Percentiles rank a stretch among this genome's conserved stretches.
Conservation (phyloP, 2,329 filamentous ascomycete genomes). For the Elsinoe perseae region DNA sequence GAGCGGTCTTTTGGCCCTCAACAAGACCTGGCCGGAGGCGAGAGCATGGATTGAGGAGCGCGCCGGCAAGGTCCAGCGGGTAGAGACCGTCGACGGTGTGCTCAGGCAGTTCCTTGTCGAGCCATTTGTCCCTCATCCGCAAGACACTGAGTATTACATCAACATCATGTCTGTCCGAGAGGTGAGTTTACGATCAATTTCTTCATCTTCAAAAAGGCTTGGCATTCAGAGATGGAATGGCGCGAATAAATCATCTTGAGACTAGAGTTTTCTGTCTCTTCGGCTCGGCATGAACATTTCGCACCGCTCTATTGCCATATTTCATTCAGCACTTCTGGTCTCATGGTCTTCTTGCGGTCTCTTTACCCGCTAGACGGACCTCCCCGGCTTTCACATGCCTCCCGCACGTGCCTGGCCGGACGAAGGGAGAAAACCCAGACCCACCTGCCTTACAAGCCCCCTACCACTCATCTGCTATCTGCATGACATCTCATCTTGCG, state of each 20-base stretch:
- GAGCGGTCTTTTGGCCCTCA: slow-evolving; percentile 90
- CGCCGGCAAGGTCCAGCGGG: slow-evolving; percentile 84
- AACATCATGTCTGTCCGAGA: slow-evolving; percentile 99
- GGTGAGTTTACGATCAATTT: slow-evolving; percentile 56
- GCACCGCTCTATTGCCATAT: slow-evolving; percentile 3
- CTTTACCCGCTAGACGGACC: background rate
- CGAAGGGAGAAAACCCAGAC: slow-evolving; percentile 19
- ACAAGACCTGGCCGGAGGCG: slow-evolving; percentile 94
- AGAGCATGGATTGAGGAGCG: slow-evolving; percentile 88
- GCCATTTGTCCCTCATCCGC: slow-evolving; percentile 93
- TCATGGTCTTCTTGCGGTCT: background rate
- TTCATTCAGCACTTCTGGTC: background rate
- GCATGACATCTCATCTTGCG: slow-evolving; percentile 14
- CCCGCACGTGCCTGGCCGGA: slow-evolving; percentile 14
- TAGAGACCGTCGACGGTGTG: slow-evolving; percentile 82
- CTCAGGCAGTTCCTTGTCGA: slow-evolving; percentile 95
- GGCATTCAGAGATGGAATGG: too few relatives aligned
- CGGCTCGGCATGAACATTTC: slow-evolving; percentile 16
- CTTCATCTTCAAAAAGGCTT: slow-evolving; percentile 13
- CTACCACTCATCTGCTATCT: slow-evolving; percentile 14
- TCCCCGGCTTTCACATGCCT: slow-evolving; percentile 18
- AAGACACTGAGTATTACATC: slow-evolving; percentile 98
- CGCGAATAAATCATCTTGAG: too few relatives aligned
- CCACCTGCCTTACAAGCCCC: slow-evolving; percentile 17
- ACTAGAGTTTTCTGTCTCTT: slow-evolving; percentile 11